Percentiles rank a stretch among this genome's conserved stretches.
These are phyloP conservation scores for Lyophyllum decastes DNA, from an alignment of 768 basidiomycete genomes.

Conservation along the genomic window DNA sequence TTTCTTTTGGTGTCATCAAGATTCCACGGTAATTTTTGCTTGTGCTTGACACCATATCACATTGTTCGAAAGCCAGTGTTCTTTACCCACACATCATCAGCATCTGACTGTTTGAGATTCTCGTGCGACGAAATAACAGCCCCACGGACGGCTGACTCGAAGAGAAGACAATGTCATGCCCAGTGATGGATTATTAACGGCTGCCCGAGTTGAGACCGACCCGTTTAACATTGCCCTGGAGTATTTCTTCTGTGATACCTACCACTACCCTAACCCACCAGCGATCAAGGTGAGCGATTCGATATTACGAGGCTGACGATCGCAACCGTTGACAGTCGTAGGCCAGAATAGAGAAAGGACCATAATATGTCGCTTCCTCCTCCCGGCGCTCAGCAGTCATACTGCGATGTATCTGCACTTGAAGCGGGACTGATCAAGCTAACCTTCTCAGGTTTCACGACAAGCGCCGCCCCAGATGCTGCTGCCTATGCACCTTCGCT, in stretches of 20 bases:
- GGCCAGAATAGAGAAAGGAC: not conserved
- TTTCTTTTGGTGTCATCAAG: too few species aligned
- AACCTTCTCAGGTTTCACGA: slow-evolving; percentile 37
- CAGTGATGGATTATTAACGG: not conserved
- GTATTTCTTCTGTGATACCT: not conserved
- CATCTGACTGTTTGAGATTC: not conserved
- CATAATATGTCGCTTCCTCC: slow-evolving; percentile 34
- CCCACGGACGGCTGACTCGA: not conserved
- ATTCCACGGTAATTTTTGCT: not conserved
- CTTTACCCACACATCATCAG: not conserved
- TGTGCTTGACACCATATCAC: not conserved
- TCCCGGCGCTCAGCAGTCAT: slow-evolving; percentile 45
- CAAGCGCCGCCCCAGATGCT: slow-evolving; percentile 29
- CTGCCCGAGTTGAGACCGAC: not conserved
- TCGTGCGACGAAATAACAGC: not conserved
- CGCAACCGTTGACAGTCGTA: not conserved
- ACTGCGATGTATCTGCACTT: slow-evolving; percentile 55
- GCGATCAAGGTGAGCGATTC: not conserved
- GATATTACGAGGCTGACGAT: not conserved
- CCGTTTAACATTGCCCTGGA: not conserved
- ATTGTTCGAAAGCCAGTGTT: not conserved
- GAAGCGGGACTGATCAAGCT: slow-evolving; percentile 49
- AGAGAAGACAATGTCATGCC: not conserved
- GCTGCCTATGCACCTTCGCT: slow-evolving; percentile 42
- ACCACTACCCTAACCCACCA: not conserved